A percentile compares a stretch with the other conserved stretches of the same genome.
Conservation (phyloP, 2,329 filamentous ascomycete species). For the Blumeriella jaapii region DNA sequence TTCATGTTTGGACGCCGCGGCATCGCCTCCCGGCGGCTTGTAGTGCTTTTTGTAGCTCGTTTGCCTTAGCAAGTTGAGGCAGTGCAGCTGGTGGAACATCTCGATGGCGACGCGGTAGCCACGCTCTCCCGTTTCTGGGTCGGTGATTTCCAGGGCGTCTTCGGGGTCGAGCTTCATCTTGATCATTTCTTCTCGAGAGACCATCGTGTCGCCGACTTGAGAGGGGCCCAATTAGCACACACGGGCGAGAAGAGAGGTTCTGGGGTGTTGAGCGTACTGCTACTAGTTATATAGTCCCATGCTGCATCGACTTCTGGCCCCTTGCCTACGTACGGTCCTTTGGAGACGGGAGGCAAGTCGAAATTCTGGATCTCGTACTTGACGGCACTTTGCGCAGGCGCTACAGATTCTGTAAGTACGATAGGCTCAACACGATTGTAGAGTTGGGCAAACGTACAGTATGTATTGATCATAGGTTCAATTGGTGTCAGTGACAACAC, state of each 20-base stretch:
- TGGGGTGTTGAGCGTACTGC: slow-evolving; percentile 1
- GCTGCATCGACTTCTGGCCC: slow-evolving; percentile 5
- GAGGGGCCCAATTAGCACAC: not conserved
- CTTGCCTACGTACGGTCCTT: slow-evolving; percentile 5
- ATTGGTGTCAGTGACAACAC: not conserved
- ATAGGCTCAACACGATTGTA: not conserved
- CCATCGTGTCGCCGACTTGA: slow-evolving; percentile 5
- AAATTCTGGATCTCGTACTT: slow-evolving; percentile 4
- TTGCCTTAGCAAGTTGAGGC: slow-evolving; percentile 4
- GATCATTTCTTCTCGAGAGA: slow-evolving; percentile 5
- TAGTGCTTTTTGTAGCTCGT: slow-evolving; percentile 4
- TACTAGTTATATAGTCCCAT: slow-evolving; percentile 5
- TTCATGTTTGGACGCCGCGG: slow-evolving; percentile 2
- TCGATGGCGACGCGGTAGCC: slow-evolving; percentile 6
- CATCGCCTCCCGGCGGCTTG: slow-evolving; percentile 1
- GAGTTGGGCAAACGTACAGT: not conserved
- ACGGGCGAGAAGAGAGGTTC: not conserved
- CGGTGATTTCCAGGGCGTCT: slow-evolving; percentile 4
- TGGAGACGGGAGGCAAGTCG: slow-evolving; percentile 1
- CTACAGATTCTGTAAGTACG: not conserved
- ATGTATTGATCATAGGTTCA: not conserved
- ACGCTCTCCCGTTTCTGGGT: slow-evolving; percentile 4
- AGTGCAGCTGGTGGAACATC: slow-evolving; percentile 7
- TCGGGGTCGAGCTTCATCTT: slow-evolving; percentile 7
- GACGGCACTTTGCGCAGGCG: slow-evolving; percentile 1